Evolutionary conservation across 108 stramenopile species (phyloP).

Genomic region (Skeletonema grethae): DNA sequence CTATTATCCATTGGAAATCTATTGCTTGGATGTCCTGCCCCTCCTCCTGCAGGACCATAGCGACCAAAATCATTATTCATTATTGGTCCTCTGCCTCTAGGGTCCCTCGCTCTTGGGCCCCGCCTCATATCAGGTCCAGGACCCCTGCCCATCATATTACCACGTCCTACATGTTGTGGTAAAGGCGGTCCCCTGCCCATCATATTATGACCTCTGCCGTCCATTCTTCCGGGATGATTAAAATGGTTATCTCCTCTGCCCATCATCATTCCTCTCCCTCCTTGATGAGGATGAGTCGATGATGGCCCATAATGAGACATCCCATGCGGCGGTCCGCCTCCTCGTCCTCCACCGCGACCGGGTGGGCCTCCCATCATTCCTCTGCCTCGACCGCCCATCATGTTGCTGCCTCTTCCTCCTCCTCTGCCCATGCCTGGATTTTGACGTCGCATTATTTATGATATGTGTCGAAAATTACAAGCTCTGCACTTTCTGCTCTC

Average conservation of each 20-base stretch:
- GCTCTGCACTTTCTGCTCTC: too few species aligned
- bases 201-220: neutral
- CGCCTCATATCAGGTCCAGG: neutral
- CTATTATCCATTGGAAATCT: constrained; percentile 8
- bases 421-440: neutral
- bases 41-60: neutral
- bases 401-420: neutral
- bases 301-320: neutral
- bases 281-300: neutral
- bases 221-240: neutral
- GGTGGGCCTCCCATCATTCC: neutral
- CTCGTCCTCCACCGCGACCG: neutral
- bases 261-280: constrained; percentile 1
- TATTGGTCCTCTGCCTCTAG: neutral
- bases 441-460: neutral
- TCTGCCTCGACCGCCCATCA: neutral
- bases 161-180: neutral
- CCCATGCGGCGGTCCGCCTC: neutral
- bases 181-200: neutral
- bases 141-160: neutral
- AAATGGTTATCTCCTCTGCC: neutral
- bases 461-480: neutral
- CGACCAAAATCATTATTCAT: neutral
- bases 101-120: neutral
- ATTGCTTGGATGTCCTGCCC: neutral